These are phyloP conservation scores for Metschnikowia proteae DNA, from an alignment of 805 yeast genomes.

Conservation along the genomic window DNA sequence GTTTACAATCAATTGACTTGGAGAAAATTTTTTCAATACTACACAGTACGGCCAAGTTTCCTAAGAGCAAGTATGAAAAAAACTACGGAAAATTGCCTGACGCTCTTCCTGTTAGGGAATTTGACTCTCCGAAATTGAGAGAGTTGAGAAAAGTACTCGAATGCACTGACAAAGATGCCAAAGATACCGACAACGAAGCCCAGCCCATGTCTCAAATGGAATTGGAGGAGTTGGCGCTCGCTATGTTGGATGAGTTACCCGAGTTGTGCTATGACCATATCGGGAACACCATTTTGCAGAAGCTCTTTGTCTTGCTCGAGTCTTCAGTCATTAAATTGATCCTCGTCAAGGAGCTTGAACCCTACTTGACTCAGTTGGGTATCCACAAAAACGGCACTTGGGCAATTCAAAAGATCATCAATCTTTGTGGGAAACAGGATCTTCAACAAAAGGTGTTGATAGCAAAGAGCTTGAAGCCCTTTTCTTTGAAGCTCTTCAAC, in stretches of 20 bases:
- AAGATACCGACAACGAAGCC: constrained; percentile 6
- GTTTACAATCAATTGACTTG: constrained; percentile 23
- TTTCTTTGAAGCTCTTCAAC: constrained; percentile 78
- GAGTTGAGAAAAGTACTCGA: constrained; percentile 69
- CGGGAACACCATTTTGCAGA: constrained; percentile 95
- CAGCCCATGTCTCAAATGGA: constrained; percentile 54
- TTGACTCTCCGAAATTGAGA: constrained; percentile 83
- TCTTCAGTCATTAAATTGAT: constrained; percentile 69
- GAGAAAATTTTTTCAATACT: constrained; percentile 45
- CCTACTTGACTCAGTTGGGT: constrained; percentile 84
- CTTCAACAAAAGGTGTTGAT: constrained; percentile 53
- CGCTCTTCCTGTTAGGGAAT: constrained; percentile 61
- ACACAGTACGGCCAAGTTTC: constrained; percentile 27
- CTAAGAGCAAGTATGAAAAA: constrained; percentile 47
- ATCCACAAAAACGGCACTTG: constrained; percentile 98
- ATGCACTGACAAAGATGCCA: constrained; percentile 24
- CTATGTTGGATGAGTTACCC: constrained; percentile 85
- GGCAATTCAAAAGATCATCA: constrained; percentile 97
- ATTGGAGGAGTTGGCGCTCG: constrained; percentile 75
- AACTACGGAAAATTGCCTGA: constrained; percentile 77
- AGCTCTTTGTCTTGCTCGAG: constrained; percentile 65
- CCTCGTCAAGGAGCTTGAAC: constrained; percentile 74
- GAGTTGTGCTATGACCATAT: constrained; percentile 88
- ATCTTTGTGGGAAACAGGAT: constrained; percentile 47
- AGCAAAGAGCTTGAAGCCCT: constrained; percentile 68